These are phyloP conservation scores for Aspergillus phoenicis DNA, from an alignment of 2,329 filamentous ascomycete genomes.

Conservation along the genomic window DNA sequence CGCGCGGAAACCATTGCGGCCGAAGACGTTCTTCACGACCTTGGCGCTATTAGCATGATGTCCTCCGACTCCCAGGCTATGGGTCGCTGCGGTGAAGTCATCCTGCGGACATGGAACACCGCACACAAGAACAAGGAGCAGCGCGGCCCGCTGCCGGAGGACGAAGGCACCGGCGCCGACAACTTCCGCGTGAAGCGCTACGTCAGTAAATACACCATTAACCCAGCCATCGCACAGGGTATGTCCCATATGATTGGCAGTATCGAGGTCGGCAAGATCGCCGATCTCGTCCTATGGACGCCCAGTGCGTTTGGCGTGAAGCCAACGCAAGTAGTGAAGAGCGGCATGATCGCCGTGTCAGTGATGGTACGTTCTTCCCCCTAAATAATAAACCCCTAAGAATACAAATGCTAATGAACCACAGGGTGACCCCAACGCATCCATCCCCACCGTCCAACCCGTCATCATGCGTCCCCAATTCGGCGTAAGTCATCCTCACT, in stretches of 20 bases:
- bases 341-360: slow-evolving; percentile 78
- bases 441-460: slow-evolving; percentile 86
- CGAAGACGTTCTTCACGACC: slow-evolving; percentile 92
- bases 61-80: slow-evolving; percentile 93
- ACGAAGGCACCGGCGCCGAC: slow-evolving; percentile 76
- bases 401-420: background rate
- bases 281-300: slow-evolving; percentile 86
- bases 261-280: slow-evolving; percentile 84
- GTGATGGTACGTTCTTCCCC: slow-evolving; percentile 68
- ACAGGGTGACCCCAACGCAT: slow-evolving; percentile 77
- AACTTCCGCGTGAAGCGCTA: slow-evolving; percentile 93
- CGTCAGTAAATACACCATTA: slow-evolving; percentile 94
- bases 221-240: slow-evolving; percentile 87
- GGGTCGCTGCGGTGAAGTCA: slow-evolving; percentile 92
- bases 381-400: background rate
- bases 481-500: slow-evolving; percentile 50
- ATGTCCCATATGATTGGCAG: slow-evolving; percentile 86
- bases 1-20: slow-evolving; percentile 94
- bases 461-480: slow-evolving; percentile 86
- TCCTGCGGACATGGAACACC: slow-evolving; percentile 93
- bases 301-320: slow-evolving; percentile 85
- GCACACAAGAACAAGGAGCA: slow-evolving; percentile 95
- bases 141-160: slow-evolving; percentile 74
- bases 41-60: slow-evolving; percentile 98
- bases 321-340: slow-evolving; percentile 79